Conservation (phyloP, 176 grass and related monocot species). For the Oryza brachyantha region DNA sequence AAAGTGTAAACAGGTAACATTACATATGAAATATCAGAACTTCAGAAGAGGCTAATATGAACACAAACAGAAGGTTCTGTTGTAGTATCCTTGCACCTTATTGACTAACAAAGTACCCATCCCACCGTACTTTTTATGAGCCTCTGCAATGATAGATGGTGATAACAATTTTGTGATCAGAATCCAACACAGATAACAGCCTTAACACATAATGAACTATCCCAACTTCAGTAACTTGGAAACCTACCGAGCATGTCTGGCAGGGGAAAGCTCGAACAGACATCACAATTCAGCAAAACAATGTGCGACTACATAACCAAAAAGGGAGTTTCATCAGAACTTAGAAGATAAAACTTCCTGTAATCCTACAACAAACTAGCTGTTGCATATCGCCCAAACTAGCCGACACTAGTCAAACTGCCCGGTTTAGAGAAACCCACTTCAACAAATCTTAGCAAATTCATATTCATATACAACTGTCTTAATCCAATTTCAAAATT, state of each 20-base stretch:
- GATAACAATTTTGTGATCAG: constrained; percentile 5
- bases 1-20: constrained; percentile 9
- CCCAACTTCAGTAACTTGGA: constrained; percentile 18
- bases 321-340: not conserved
- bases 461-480: not conserved
- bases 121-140: constrained; percentile 92
- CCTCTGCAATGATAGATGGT: constrained; percentile 64
- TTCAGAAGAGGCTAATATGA: not conserved
- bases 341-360: not conserved
- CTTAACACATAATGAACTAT: not conserved
- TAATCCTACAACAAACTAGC: not conserved
- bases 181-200: constrained; percentile 3
- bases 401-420: not conserved
- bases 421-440: not conserved
- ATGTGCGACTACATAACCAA: constrained; percentile 74
- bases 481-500: constrained; percentile 12
- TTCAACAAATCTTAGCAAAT: not conserved
- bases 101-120: constrained; percentile 96
- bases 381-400: not conserved
- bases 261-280: constrained; percentile 96
- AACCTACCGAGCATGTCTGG: constrained; percentile 89
- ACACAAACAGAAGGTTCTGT: not conserved
- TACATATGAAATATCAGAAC: not conserved
- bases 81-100: constrained; percentile 49
- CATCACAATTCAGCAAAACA: constrained; percentile 97